Percentiles rank a stretch among this genome's conserved stretches.
phyloP scores from a whole-genome alignment of 2,329 filamentous ascomycete species.

The Aurifilum marmelostoma region DNA sequence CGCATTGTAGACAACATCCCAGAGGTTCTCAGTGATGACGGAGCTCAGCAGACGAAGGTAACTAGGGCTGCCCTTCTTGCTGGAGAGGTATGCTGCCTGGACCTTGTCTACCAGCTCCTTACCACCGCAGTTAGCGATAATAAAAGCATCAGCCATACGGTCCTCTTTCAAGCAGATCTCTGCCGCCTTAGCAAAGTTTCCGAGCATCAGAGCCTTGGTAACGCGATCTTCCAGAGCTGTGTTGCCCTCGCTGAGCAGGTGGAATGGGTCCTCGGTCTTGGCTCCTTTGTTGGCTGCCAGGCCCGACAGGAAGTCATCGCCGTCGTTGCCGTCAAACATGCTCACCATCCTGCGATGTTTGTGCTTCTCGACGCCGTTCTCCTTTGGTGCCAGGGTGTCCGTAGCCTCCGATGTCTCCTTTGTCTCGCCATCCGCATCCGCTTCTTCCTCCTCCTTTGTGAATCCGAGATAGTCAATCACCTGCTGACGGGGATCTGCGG shows the following conservation, averaged over 20 bases:
- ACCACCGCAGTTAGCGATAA: slow-evolving; percentile 96
- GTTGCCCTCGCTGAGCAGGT: slow-evolving; percentile 83
- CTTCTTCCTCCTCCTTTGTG: slow-evolving; percentile 58
- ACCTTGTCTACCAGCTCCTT: slow-evolving; percentile 93
- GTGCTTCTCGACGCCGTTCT: slow-evolving; percentile 32
- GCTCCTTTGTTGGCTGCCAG: slow-evolving; percentile 86
- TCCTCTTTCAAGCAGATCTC: slow-evolving; percentile 88
- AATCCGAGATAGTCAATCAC: slow-evolving; percentile 93
- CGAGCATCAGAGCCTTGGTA: slow-evolving; percentile 85
- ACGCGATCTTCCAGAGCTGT: slow-evolving; percentile 82
- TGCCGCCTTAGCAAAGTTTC: slow-evolving; percentile 87
- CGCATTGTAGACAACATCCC: slow-evolving; percentile 97
- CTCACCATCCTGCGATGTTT: slow-evolving; percentile 71
- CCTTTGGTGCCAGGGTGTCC: slow-evolving; percentile 22
- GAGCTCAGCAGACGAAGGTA: slow-evolving; percentile 90
- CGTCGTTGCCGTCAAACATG: slow-evolving; percentile 79
- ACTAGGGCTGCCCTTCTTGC: slow-evolving; percentile 81
- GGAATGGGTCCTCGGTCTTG: slow-evolving; percentile 93
- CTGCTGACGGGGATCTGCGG: slow-evolving; percentile 81
- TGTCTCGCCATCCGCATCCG: slow-evolving; percentile 48
- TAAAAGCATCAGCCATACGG: slow-evolving; percentile 92
- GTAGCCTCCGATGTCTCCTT: slow-evolving; percentile 34
- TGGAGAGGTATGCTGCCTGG: slow-evolving; percentile 85
- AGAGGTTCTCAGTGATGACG: slow-evolving; percentile 93
- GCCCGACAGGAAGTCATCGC: slow-evolving; percentile 84